Conservation (phyloP, 225 moss, liverwort and hornwort genomes). For the Climacium dendroides region DNA sequence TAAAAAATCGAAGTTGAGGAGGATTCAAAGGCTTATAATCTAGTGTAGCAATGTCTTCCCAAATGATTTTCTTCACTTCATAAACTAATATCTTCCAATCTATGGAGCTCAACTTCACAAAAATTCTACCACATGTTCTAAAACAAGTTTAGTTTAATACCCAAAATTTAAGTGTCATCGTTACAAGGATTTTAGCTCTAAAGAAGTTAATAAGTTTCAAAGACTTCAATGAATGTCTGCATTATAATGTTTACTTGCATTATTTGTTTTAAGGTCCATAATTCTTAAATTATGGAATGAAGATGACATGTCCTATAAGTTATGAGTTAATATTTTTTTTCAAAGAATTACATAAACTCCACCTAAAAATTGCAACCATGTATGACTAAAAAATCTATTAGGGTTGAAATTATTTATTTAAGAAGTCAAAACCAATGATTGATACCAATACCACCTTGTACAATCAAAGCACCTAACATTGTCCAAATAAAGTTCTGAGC, state of each 20-base stretch:
- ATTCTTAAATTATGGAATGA: neutral
- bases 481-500: neutral
- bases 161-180: accelerated
- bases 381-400: no score
- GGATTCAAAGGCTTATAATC: neutral
- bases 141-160: neutral
- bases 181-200: neutral
- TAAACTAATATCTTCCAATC: neutral
- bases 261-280: neutral
- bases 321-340: no score
- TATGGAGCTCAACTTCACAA: accelerated
- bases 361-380: neutral
- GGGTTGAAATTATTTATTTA: neutral
- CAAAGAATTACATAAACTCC: accelerated
- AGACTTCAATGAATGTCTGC: accelerated
- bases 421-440: neutral
- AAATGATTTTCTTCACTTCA: neutral
- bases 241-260: neutral
- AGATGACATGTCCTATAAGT: neutral
- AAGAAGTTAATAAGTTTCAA: neutral
- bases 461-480: accelerated
- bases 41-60: accelerated
- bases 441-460: neutral
- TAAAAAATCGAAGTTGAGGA: accelerated
- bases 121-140: neutral